Percentiles rank a stretch among this genome's conserved stretches.
Evolutionary conservation across 2,329 filamentous ascomycete genomes (phyloP).

Genomic region (Acrocalymma vagum): DNA sequence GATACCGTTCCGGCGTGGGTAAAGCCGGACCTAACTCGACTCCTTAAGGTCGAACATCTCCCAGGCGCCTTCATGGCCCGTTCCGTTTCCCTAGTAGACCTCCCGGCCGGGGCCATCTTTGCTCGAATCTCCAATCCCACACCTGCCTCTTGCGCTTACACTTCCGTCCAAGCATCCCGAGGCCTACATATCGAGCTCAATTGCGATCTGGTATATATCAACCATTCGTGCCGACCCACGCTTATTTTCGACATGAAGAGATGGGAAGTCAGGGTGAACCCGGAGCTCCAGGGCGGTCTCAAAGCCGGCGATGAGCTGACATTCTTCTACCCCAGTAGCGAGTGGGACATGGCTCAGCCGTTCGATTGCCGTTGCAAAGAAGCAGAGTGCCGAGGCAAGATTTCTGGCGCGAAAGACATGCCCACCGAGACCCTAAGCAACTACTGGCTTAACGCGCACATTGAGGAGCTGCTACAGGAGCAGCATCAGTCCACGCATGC

Average conservation of each 20-base stretch:
- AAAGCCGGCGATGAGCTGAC: conserved; percentile 52
- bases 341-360: conserved; percentile 77
- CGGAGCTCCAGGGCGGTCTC: conserved; percentile 31
- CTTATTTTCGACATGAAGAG: conserved; percentile 62
- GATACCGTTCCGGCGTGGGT: conserved; percentile 44
- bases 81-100: conserved; percentile 58
- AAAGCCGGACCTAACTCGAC: conserved; percentile 46
- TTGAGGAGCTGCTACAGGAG: conserved; percentile 41
- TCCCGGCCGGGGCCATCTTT: conserved; percentile 61
- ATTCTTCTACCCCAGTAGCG: conserved; percentile 80
- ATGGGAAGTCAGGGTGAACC: conserved; percentile 65
- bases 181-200: conserved; percentile 65
- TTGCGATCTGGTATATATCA: conserved; percentile 65
- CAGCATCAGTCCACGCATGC: no score
- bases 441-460: conserved; percentile 53
- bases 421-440: conserved; percentile 61
- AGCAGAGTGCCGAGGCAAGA: conserved; percentile 66
- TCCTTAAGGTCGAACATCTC: conserved; percentile 49
- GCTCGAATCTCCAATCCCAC: conserved; percentile 58
- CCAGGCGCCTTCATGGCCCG: conserved; percentile 52
- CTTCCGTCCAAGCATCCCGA: conserved; percentile 60
- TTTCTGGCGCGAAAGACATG: conserved; percentile 72
- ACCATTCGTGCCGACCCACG: conserved; percentile 63
- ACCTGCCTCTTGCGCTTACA: conserved; percentile 57
- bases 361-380: conserved; percentile 72